Evolutionary conservation across 371 early-diverging fungal genomes (phyloP), one percentile per base, ranked within the genome.

Genomic region (Apophysomyces elegans): DNA sequence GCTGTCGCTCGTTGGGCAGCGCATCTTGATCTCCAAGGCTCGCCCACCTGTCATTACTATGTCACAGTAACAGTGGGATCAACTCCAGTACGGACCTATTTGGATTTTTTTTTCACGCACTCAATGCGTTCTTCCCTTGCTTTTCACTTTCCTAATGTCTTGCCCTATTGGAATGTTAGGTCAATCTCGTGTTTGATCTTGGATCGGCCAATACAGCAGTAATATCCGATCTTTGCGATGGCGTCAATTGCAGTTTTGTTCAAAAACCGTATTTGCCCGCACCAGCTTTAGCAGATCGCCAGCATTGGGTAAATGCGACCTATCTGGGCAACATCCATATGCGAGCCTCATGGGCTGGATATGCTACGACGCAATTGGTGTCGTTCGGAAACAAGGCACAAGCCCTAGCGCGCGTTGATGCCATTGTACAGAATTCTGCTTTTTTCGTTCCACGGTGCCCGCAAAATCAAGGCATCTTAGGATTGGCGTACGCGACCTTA

Each of bases 151-250:
- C 32, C 1, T 26, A 26, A 26, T 26, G 2, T 26, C 2, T 26
- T 26, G 32, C 3, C 32, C 32, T 41, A 41, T 41, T 1, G 8
- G 13, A 39, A 39, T 43, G 4, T 62, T 39, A 68, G 68, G 59
- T 63, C 61, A 63, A 69, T 35, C 44, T 69, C 9, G 58, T 64
- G 18, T 43, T 69, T 7, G 69, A 69, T 46, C 62, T 66, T 3
- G 70, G 70, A 9, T 70, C 70, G 1, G 46, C 70, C 32, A 70
- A 65, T 47, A 65, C 66, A 13, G 70, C 70, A 12, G 70, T 70
- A 36, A 66, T 70, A 9, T 65, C 70, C 43, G 56, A 61, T 32
- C 39, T 41, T 7, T 68, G 69, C 21, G 56, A 37, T 9, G 36
- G 43, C 35, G 61, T 6, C 16, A 64, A 63, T 21, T 64, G 64